Conservation (phyloP, 768 basidiomycete genomes). For the Xerocomellus amylosporus region DNA sequence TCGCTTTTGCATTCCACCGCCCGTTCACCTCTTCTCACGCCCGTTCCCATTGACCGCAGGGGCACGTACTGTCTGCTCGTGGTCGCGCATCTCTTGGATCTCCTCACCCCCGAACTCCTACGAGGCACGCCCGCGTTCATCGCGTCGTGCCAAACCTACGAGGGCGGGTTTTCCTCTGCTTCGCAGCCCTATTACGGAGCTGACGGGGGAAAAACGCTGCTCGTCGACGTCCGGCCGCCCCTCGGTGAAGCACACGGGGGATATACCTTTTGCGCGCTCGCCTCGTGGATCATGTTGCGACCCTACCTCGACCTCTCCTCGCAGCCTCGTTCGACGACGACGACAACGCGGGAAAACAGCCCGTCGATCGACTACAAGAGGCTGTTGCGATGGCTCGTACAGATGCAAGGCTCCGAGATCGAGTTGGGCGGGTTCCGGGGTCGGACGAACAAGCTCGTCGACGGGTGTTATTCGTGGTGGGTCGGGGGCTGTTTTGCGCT, state of each 20-base stretch:
- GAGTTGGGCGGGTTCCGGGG: constrained; percentile 94
- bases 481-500: constrained; percentile 85
- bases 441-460: constrained; percentile 96
- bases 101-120: constrained; percentile 87
- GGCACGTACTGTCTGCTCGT: constrained; percentile 92
- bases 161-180: constrained; percentile 88
- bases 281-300: constrained; percentile 75
- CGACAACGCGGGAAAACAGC: background rate
- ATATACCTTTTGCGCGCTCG: constrained; percentile 92
- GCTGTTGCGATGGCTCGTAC: constrained; percentile 76
- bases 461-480: constrained; percentile 99
- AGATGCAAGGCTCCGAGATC: constrained; percentile 78
- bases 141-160: constrained; percentile 92
- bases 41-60: constrained; percentile 36
- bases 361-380: constrained; percentile 54
- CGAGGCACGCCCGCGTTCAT: constrained; percentile 75
- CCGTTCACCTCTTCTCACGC: no score
- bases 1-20: background rate
- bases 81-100: constrained; percentile 75
- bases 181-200: constrained; percentile 63
- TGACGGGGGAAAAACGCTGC: constrained; percentile 19
- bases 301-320: constrained; percentile 41
- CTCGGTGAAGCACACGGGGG: constrained; percentile 98
- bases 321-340: background rate
- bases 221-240: constrained; percentile 57